These are phyloP conservation scores for Talaromyces funiculosus DNA, from an alignment of 2,329 filamentous ascomycete species.

Conservation along the genomic window DNA sequence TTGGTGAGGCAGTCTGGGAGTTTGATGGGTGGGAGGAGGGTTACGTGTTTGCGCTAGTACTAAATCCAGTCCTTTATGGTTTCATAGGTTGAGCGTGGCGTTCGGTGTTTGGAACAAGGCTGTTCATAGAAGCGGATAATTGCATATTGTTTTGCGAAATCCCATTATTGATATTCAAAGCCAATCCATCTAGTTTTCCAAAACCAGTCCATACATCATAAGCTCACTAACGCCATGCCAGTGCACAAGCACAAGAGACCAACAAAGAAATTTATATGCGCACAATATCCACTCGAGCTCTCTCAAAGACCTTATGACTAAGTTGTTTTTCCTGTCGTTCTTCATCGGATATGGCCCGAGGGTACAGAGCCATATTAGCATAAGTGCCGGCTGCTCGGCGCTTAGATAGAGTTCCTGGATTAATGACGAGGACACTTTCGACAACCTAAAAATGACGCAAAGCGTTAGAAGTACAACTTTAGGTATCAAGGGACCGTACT, in stretches of 20 bases:
- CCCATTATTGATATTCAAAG: not conserved
- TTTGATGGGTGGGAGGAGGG: slow-evolving; percentile 35
- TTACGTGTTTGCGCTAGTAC: slow-evolving; percentile 25
- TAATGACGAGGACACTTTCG: slow-evolving; percentile 82
- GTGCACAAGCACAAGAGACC: not conserved
- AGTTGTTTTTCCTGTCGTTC: slow-evolving; percentile 56
- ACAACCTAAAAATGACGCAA: slow-evolving; percentile 61
- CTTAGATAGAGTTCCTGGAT: slow-evolving; percentile 83
- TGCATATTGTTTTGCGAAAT: not conserved
- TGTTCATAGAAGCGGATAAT: not conserved
- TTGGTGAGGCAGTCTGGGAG: slow-evolving; percentile 26
- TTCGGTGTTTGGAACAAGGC: not conserved
- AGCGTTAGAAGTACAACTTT: not conserved
- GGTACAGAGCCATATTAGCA: slow-evolving; percentile 69
- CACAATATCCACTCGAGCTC: slow-evolving; percentile 80
- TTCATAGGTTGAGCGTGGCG: slow-evolving; percentile 2
- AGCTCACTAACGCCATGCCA: not conserved
- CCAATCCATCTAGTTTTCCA: not conserved
- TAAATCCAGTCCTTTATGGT: not conserved
- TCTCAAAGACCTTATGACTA: slow-evolving; percentile 70
- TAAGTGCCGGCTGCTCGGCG: slow-evolving; percentile 79
- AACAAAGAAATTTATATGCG: slow-evolving; percentile 53
- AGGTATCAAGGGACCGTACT: slow-evolving; percentile 19
- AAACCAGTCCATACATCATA: not conserved
- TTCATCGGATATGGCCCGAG: slow-evolving; percentile 55